Evolutionary conservation across 495 filamentous ascomycete species (phyloP).

Genomic region (Astrothelium macrocarpum): DNA sequence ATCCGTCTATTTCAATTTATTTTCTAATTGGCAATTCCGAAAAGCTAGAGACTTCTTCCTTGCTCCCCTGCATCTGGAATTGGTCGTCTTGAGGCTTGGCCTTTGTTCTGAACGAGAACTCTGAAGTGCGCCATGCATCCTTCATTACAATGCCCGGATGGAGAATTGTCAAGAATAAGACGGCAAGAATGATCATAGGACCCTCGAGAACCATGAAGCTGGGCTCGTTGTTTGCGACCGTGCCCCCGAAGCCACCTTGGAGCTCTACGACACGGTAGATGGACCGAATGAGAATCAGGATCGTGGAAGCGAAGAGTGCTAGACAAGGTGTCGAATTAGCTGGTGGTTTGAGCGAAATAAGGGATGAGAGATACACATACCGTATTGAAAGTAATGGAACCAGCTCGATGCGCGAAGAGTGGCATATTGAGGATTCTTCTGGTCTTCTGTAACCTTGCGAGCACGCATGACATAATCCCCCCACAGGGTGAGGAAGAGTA

Average conservation of each 20-base stretch:
- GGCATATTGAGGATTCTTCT: conserved; percentile 11
- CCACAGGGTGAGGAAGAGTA: conserved; percentile 42
- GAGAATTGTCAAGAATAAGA: conserved; percentile 46
- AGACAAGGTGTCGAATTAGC: not conserved
- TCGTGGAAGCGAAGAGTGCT: conserved; percentile 41
- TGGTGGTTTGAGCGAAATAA: not conserved
- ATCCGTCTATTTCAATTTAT: no score
- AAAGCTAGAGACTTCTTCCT: not conserved
- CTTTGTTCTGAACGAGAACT: not conserved
- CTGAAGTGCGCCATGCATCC: conserved; percentile 20
- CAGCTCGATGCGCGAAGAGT: conserved; percentile 4
- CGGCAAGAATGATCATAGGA: conserved; percentile 55
- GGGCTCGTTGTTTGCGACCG: conserved; percentile 48
- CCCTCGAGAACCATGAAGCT: conserved; percentile 64
- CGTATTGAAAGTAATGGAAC: conserved; percentile 16
- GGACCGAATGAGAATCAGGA: conserved; percentile 52
- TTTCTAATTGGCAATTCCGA: not conserved
- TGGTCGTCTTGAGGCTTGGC: not conserved
- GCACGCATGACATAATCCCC: conserved; percentile 42
- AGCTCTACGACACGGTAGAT: conserved; percentile 59
- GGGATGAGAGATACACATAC: not conserved
- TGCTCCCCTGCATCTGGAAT: not conserved
- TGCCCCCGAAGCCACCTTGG: conserved; percentile 48
- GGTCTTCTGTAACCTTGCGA: conserved; percentile 12
- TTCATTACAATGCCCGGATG: conserved; percentile 43